A percentile compares a stretch with the other conserved stretches of the same genome.
Conservation (phyloP, 2,329 filamentous ascomycete genomes). For the Samsoniella hepiali region DNA sequence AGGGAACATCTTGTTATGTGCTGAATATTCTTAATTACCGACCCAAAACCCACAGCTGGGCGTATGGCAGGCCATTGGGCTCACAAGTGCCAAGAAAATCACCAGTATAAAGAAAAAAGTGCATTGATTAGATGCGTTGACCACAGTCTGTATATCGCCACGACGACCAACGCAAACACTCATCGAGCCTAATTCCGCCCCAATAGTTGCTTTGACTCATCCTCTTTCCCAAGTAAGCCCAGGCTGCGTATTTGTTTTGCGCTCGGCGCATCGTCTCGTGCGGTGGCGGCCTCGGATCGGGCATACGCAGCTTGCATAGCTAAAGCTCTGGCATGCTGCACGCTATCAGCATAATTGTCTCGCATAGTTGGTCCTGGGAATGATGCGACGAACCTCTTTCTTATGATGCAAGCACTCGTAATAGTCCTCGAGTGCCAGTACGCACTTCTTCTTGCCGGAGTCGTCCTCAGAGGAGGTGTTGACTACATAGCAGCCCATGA, state of each 20-base stretch:
- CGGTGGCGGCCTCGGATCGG: constrained; percentile 70
- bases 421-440: constrained; percentile 86
- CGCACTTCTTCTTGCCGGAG: constrained; percentile 83
- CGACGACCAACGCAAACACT: neutral
- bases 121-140: too few relatives aligned
- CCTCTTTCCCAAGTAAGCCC: constrained; percentile 78
- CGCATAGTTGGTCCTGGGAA: too few relatives aligned
- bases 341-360: constrained; percentile 15
- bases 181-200: constrained; percentile 28
- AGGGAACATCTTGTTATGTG: too few relatives aligned
- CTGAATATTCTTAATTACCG: neutral
- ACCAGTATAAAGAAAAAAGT: neutral
- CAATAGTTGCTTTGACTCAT: constrained; percentile 66
- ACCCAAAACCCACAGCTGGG: neutral
- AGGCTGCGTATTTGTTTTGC: constrained; percentile 85
- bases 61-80: neutral
- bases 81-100: neutral
- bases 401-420: constrained; percentile 98
- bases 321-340: constrained; percentile 71
- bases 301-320: constrained; percentile 82
- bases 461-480: constrained; percentile 79
- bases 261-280: constrained; percentile 76
- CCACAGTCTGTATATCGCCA: neutral
- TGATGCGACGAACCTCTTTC: constrained; percentile 76
- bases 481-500: constrained; percentile 96